Percentiles rank a stretch among this genome's conserved stretches.
Evolutionary conservation across 2,329 filamentous ascomycete species (phyloP).

Genomic region (Colletotrichum sp.): DNA sequence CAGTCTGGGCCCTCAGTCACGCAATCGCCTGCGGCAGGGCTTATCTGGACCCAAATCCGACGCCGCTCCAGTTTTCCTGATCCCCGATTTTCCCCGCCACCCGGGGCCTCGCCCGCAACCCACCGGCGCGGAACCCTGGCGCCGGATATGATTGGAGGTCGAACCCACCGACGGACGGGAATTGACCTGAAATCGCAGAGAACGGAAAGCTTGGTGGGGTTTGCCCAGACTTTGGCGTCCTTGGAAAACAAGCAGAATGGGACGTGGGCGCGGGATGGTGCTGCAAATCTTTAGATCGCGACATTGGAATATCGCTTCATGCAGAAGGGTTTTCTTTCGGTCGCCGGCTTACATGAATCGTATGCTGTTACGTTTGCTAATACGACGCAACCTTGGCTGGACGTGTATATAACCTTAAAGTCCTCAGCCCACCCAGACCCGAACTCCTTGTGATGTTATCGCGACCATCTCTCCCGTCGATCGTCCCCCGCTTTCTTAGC

Average conservation of each 20-base stretch:
- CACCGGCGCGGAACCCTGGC: not conserved
- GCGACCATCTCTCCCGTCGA: not conserved
- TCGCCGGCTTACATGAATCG: not conserved
- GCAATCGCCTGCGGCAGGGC: conserved; percentile 13
- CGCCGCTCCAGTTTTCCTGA: not conserved
- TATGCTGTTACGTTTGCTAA: not conserved
- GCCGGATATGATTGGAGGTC: not conserved
- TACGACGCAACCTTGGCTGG: not conserved
- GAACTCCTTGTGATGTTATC: not conserved
- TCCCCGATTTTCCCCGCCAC: not conserved
- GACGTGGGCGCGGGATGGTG: not conserved
- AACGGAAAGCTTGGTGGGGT: not conserved
- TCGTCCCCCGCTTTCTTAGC: not conserved
- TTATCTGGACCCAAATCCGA: not conserved
- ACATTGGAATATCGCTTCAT: conserved; percentile 2
- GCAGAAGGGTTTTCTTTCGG: not conserved
- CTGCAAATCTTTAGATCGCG: conserved; percentile 5
- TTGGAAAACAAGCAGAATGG: not conserved
- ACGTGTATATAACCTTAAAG: conserved; percentile 6
- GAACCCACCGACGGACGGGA: not conserved
- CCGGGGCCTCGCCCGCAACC: not conserved
- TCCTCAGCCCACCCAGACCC: not conserved
- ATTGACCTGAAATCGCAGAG: not conserved
- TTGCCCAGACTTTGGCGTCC: conserved; percentile 17
- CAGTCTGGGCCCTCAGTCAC: conserved; percentile 13